A percentile compares a stretch with the other conserved stretches of the same genome.
Evolutionary conservation across 805 yeast genomes (phyloP).

Genomic region (Cyberlindnera misumaiensis): DNA sequence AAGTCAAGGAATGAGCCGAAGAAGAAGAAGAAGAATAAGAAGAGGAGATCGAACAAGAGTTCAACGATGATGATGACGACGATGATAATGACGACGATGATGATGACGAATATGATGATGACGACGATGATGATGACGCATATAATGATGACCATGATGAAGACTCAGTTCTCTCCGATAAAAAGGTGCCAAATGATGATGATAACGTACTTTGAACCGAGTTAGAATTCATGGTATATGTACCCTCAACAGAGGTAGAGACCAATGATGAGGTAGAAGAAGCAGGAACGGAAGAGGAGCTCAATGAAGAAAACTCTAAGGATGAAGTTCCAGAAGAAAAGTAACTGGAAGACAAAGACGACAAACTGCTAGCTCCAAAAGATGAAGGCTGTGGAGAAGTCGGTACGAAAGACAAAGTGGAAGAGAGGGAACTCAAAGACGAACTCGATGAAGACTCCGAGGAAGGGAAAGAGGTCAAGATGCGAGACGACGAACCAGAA

Average conservation of each 20-base stretch:
- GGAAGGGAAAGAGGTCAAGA: background rate
- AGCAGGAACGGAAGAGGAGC: background rate
- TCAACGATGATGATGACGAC: background rate
- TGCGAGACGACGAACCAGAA: background rate
- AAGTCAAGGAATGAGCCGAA: background rate
- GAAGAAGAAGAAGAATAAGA: background rate
- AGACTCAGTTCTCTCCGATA: background rate
- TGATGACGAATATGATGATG: background rate
- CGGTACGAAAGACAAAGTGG: no score
- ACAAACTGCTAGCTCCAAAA: background rate
- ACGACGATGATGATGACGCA: background rate
- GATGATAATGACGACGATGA: background rate
- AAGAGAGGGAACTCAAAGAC: background rate
- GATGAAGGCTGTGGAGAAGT: background rate
- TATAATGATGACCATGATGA: background rate
- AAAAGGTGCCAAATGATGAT: no score
- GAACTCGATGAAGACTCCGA: background rate
- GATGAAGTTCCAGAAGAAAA: background rate
- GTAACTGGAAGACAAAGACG: background rate
- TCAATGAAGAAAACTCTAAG: no score
- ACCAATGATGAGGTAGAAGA: background rate
- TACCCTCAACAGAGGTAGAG: background rate
- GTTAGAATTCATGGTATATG: no score
- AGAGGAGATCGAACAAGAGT: background rate
- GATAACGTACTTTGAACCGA: no score